A percentile compares a stretch with the other conserved stretches of the same genome.
phyloP scores from a whole-genome alignment of 768 basidiomycete species.

The Kwoniella mangroviensis region DNA sequence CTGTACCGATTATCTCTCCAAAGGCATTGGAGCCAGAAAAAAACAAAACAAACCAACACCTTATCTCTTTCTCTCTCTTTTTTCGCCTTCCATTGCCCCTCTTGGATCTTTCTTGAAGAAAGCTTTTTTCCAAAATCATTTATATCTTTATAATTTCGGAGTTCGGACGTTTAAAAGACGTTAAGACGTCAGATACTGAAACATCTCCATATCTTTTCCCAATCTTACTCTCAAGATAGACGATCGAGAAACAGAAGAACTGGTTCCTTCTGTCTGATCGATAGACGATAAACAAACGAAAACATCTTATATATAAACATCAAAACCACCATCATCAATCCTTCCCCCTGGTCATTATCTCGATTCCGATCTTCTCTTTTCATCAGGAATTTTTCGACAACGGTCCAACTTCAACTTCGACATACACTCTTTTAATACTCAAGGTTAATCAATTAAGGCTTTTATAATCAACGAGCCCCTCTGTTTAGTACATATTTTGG shows the following conservation, averaged over 20 bases:
- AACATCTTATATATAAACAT: background rate
- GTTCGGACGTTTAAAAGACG: background rate
- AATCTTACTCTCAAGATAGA: background rate
- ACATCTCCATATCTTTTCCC: background rate
- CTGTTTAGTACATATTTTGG: too few relatives aligned
- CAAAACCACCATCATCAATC: too few relatives aligned
- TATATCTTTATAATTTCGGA: background rate
- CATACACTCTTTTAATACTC: background rate
- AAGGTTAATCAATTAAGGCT: background rate
- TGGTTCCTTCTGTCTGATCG: background rate
- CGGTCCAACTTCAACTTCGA: background rate
- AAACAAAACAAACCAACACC: background rate
- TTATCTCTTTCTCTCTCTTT: constrained; percentile 2
- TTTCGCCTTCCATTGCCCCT: background rate
- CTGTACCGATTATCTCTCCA: background rate
- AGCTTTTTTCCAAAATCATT: too few relatives aligned
- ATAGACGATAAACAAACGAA: background rate
- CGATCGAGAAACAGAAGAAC: constrained; percentile 3
- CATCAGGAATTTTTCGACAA: too few relatives aligned
- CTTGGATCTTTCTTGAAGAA: constrained; percentile 1
- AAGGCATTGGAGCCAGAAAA: constrained; percentile 15
- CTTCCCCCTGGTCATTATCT: too few relatives aligned
- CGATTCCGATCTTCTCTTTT: too few relatives aligned
- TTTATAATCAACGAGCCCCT: background rate
- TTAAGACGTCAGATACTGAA: constrained; percentile 8